A percentile compares a stretch with the other conserved stretches of the same genome.
These are phyloP conservation scores for Ophiostoma sp. DNA, from an alignment of 2,329 filamentous ascomycete species.

Conservation along the genomic window DNA sequence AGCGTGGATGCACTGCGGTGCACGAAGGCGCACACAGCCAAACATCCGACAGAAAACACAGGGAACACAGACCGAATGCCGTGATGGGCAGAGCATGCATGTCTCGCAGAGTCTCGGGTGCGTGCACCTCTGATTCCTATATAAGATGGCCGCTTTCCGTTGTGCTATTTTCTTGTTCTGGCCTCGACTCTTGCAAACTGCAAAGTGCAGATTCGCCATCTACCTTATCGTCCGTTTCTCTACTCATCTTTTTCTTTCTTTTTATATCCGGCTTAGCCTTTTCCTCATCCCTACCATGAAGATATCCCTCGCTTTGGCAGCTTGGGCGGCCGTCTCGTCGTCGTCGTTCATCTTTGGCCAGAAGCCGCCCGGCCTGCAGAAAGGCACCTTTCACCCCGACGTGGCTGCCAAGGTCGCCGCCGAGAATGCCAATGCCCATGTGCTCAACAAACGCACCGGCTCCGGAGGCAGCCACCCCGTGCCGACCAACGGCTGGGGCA, in stretches of 20 bases:
- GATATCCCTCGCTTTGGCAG: background rate
- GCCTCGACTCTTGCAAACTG: too few species aligned
- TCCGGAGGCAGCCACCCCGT: background rate
- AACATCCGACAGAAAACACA: background rate
- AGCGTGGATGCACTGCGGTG: background rate
- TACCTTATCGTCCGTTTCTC: background rate
- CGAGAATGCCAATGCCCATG: slow-evolving; percentile 11
- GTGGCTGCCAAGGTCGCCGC: slow-evolving; percentile 16
- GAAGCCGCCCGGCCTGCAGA: slow-evolving; percentile 11
- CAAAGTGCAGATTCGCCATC: too few species aligned
- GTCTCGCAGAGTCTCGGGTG: slow-evolving; percentile 1
- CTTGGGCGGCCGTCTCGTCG: background rate
- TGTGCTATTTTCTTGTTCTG: too few species aligned
- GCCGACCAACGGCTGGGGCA: slow-evolving; percentile 24
- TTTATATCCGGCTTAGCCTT: background rate
- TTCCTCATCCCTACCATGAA: background rate
- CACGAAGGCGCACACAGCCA: background rate
- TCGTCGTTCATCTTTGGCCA: background rate
- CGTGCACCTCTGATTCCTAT: background rate
- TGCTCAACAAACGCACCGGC: background rate
- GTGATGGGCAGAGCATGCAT: background rate
- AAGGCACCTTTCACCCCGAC: slow-evolving; percentile 14
- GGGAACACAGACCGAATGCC: background rate
- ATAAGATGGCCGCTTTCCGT: too few species aligned
- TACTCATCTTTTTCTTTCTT: background rate